These are phyloP conservation scores for Calocybe gangraenosa DNA, from an alignment of 768 basidiomycete species.

Conservation along the genomic window DNA sequence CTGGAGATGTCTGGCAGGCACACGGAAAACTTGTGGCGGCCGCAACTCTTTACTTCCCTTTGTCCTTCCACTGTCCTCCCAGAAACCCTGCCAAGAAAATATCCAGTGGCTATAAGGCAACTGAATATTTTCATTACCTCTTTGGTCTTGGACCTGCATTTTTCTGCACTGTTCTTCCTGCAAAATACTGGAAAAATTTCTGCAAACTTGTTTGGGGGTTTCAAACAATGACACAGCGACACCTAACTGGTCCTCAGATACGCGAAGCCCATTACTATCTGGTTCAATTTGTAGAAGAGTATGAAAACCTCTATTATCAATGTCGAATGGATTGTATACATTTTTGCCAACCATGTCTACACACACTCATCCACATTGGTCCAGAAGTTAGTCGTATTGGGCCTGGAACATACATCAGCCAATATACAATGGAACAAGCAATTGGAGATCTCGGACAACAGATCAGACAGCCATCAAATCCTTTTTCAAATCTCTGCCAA, in stretches of 20 bases:
- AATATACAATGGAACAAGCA: slow-evolving; percentile 14
- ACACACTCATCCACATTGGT: slow-evolving; percentile 23
- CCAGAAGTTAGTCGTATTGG: slow-evolving; percentile 22
- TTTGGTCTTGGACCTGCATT: slow-evolving; percentile 12
- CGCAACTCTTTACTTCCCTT: slow-evolving; percentile 19
- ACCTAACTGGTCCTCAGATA: background rate
- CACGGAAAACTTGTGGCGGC: slow-evolving; percentile 31
- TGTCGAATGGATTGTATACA: slow-evolving; percentile 22
- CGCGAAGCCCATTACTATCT: slow-evolving; percentile 12
- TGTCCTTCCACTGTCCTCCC: slow-evolving; percentile 23
- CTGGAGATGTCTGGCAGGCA: slow-evolving; percentile 1
- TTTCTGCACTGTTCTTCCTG: slow-evolving; percentile 6
- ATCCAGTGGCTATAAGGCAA: slow-evolving; percentile 27
- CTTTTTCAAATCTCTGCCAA: slow-evolving; percentile 13
- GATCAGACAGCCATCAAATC: slow-evolving; percentile 12
- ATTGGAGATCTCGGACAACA: slow-evolving; percentile 12
- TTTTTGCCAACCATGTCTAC: slow-evolving; percentile 28
- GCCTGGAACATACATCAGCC: slow-evolving; percentile 11
- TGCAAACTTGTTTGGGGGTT: slow-evolving; percentile 8
- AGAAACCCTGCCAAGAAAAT: slow-evolving; percentile 35
- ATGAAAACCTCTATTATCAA: slow-evolving; percentile 30
- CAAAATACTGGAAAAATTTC: background rate
- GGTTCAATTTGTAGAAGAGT: slow-evolving; percentile 26
- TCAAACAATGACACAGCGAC: slow-evolving; percentile 4
- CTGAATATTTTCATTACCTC: slow-evolving; percentile 8